Conservation (phyloP, 1,139 yeast species). For the Diutina catenulata region DNA sequence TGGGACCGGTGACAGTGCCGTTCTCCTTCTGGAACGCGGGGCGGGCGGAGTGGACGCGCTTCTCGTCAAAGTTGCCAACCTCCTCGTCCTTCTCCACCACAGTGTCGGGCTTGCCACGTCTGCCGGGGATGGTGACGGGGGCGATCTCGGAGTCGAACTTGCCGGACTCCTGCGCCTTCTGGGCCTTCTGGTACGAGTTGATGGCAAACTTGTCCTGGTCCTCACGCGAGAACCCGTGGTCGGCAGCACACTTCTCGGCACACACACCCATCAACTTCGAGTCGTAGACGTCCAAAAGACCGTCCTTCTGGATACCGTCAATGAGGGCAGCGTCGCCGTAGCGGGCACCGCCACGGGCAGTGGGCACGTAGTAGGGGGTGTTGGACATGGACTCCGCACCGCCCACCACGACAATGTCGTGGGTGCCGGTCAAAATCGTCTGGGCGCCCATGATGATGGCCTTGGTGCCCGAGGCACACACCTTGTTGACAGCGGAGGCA, state of each 20-base stretch:
- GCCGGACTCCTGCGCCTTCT: conserved; percentile 64
- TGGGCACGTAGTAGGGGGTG: conserved; percentile 84
- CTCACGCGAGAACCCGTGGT: conserved; percentile 51
- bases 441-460: conserved; percentile 86
- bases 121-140: conserved; percentile 80
- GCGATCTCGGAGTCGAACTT: conserved; percentile 73
- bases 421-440: conserved; percentile 75
- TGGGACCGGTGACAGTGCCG: conserved; percentile 95
- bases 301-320: conserved; percentile 88
- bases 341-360: conserved; percentile 79
- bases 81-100: conserved; percentile 66
- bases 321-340: conserved; percentile 70
- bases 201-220: conserved; percentile 66
- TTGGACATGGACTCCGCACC: conserved; percentile 98
- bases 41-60: conserved; percentile 68
- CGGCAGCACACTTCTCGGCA: conserved; percentile 90
- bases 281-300: conserved; percentile 82
- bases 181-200: conserved; percentile 65
- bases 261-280: conserved; percentile 88
- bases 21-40: conserved; percentile 85
- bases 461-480: conserved; percentile 95
- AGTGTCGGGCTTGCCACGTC: conserved; percentile 86
- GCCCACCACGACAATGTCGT: conserved; percentile 90
- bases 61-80: conserved; percentile 59
- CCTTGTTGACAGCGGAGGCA: conserved; percentile 89